Evolutionary conservation across 441 rosid genomes (phyloP).

Genomic region (Metrosideros polymorpha): DNA sequence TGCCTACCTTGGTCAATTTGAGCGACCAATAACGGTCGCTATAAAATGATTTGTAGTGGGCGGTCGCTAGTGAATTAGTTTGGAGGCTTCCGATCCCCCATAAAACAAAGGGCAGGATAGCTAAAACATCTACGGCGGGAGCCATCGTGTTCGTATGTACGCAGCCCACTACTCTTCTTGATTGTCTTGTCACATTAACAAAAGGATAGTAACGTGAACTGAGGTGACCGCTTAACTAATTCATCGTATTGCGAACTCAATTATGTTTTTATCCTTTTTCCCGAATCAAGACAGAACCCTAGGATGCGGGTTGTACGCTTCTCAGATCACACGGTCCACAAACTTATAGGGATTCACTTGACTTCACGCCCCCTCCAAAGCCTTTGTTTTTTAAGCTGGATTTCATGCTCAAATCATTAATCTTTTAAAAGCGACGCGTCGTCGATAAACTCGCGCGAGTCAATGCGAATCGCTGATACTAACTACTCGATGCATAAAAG

Average conservation of each 20-base stretch:
- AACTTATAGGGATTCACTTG: background rate
- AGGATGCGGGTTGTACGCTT: background rate
- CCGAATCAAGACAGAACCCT: background rate
- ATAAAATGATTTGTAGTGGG: no score
- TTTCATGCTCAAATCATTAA: background rate
- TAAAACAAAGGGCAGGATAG: background rate
- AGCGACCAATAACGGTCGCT: no score
- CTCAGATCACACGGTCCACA: background rate
- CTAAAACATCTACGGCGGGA: background rate
- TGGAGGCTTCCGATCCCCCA: background rate
- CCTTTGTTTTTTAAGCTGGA: background rate
- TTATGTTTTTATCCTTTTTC: background rate
- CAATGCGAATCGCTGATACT: background rate
- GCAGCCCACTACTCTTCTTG: background rate
- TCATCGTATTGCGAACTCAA: background rate
- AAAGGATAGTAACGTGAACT: background rate
- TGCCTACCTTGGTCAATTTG: no score
- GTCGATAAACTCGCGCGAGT: background rate
- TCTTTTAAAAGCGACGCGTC: rapidly evolving
- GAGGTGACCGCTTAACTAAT: background rate
- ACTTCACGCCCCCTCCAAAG: background rate
- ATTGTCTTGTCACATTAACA: background rate
- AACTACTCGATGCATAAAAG: background rate
- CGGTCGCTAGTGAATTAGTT: background rate
- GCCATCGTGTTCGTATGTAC: background rate